phyloP scores from a whole-genome alignment of 1,284 basidiomycete genomes.

The Marasmius oreades region DNA sequence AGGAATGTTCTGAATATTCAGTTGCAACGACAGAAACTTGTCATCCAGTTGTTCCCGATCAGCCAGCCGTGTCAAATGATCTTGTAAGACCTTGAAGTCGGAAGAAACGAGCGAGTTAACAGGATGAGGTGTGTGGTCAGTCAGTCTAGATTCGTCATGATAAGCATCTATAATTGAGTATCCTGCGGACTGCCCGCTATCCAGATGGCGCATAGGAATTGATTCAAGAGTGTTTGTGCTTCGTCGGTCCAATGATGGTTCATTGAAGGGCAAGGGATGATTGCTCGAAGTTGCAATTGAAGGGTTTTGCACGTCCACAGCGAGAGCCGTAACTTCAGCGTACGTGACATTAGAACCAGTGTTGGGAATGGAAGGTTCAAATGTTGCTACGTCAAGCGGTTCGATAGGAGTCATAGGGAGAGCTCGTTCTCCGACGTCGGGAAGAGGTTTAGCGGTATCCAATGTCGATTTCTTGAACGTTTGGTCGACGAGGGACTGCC shows the following conservation, averaged over 20 bases:
- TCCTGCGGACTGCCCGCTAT: neutral
- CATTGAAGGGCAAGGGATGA: neutral
- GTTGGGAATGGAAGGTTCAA: neutral
- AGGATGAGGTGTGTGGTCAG: neutral
- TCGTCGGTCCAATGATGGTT: neutral
- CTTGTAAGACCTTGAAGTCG: constrained; percentile 33
- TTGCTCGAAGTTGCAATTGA: constrained; percentile 49
- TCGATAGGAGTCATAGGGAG: neutral
- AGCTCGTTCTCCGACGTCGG: neutral
- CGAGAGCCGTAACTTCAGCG: constrained; percentile 8
- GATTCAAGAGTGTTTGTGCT: neutral
- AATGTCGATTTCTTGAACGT: neutral
- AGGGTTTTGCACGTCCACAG: constrained; percentile 36
- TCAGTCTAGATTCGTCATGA: neutral
- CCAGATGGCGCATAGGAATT: neutral
- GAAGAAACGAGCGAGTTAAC: constrained; percentile 15
- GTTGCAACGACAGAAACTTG: constrained; percentile 33
- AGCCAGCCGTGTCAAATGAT: constrained; percentile 32
- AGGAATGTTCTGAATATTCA: constrained; percentile 28
- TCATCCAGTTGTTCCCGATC: constrained; percentile 31
- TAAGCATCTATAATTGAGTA: constrained; percentile 1
- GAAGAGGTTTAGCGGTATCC: neutral
- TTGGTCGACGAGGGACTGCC: neutral
- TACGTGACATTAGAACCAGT: neutral
- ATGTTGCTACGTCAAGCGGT: neutral